Percentiles rank a stretch among this genome's conserved stretches.
phyloP scores from a whole-genome alignment of 768 basidiomycete species.

The Cubamyces sp. region DNA sequence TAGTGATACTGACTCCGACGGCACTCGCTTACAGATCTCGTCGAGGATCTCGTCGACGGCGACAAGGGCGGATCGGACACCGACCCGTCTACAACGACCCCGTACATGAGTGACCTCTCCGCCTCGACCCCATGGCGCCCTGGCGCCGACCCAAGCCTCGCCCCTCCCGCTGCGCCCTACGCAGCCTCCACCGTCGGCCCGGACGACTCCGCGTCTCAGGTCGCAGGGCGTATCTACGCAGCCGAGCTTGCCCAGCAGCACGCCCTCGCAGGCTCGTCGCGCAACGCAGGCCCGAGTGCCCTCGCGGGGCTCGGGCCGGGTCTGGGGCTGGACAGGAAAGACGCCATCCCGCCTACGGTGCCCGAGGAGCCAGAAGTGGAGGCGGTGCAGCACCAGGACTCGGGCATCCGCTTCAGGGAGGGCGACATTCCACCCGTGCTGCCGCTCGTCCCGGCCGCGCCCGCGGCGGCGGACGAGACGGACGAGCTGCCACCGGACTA shows the following conservation, averaged over 20 bases:
- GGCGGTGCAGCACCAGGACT: constrained; percentile 21
- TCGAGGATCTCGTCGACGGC: constrained; percentile 8
- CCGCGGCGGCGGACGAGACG: background rate
- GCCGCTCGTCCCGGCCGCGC: background rate
- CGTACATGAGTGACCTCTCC: background rate
- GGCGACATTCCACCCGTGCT: constrained; percentile 7
- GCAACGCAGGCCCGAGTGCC: background rate
- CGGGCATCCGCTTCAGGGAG: constrained; percentile 21
- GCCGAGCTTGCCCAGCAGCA: constrained; percentile 11
- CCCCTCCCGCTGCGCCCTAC: background rate
- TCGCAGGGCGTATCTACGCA: constrained; percentile 17
- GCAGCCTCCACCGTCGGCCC: constrained; percentile 12
- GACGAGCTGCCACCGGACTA: constrained; percentile 14
- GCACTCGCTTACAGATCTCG: background rate
- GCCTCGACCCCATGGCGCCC: constrained; percentile 4
- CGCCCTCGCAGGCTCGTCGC: background rate
- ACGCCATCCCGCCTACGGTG: constrained; percentile 7
- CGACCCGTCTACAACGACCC: background rate
- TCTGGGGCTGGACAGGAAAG: constrained; percentile 10
- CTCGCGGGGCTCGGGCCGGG: background rate
- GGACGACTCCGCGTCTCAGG: constrained; percentile 18
- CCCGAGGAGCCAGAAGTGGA: constrained; percentile 10
- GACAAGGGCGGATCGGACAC: constrained; percentile 4
- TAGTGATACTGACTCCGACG: background rate
- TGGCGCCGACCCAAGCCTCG: background rate